Conservation (phyloP, 2,329 filamentous ascomycete species). For the Aureobasidium sp. region DNA sequence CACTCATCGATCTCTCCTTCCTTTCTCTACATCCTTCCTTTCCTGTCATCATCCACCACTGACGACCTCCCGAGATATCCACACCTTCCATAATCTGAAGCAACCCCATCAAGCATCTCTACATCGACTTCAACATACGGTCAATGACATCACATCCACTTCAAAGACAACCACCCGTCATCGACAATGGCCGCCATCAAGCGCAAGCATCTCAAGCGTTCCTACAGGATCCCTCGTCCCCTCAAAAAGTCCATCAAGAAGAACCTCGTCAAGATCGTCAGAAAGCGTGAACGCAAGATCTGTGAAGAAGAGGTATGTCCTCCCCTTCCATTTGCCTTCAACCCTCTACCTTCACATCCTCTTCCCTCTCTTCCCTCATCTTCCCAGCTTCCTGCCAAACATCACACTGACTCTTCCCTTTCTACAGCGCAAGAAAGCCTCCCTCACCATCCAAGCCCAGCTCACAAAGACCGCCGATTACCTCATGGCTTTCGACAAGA, state of each 20-base stretch:
- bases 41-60: neutral
- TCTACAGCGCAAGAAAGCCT: neutral
- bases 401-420: neutral
- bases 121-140: neutral
- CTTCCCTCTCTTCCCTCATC: too few relatives aligned
- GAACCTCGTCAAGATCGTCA: neutral
- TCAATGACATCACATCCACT: neutral
- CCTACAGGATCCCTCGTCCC: neutral
- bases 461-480: neutral
- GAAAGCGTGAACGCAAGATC: neutral
- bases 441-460: neutral
- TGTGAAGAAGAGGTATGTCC: neutral
- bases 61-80: neutral
- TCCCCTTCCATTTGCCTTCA: too few relatives aligned
- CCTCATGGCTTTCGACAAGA: neutral
- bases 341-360: too few relatives aligned
- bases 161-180: neutral
- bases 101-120: neutral
- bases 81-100: neutral
- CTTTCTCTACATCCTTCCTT: neutral
- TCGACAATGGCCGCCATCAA: neutral
- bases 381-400: too few relatives aligned
- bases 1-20: neutral
- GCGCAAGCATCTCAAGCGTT: neutral
- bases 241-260: constrained; percentile 4